These are phyloP conservation scores for Tolypocladium nubicola DNA, from an alignment of 2,329 filamentous ascomycete species.

Conservation along the genomic window DNA sequence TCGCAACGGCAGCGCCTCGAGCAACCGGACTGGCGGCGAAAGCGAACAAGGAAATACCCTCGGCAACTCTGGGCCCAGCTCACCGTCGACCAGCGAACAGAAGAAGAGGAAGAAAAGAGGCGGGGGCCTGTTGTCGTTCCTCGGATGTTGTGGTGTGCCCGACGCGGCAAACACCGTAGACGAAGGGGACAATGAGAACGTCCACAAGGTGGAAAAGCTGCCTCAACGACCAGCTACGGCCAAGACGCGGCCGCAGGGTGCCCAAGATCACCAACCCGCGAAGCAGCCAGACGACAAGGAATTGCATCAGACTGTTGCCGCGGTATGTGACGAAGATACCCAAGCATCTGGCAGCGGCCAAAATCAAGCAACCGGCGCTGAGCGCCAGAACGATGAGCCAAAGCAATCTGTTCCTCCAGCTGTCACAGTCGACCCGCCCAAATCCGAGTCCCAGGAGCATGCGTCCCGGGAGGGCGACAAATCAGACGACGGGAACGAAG, in stretches of 20 bases:
- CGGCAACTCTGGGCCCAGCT: constrained; percentile 39
- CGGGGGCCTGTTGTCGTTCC: constrained; percentile 45
- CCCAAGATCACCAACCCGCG: constrained; percentile 35
- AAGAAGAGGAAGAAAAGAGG: constrained; percentile 47
- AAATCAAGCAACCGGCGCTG: constrained; percentile 31
- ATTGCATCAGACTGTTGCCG: constrained; percentile 19
- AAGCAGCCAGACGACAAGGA: constrained; percentile 40
- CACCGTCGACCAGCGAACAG: constrained; percentile 35
- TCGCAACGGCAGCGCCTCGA: constrained; percentile 58
- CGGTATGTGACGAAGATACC: constrained; percentile 30
- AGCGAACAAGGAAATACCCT: constrained; percentile 40
- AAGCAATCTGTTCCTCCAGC: constrained; percentile 31
- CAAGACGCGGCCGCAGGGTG: constrained; percentile 41
- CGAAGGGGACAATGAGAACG: constrained; percentile 38
- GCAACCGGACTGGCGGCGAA: constrained; percentile 47
- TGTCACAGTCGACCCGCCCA: constrained; percentile 33
- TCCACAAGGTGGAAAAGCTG: constrained; percentile 49
- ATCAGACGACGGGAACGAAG: constrained; percentile 40
- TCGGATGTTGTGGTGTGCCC: constrained; percentile 57
- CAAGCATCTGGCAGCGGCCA: constrained; percentile 33
- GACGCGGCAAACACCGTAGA: constrained; percentile 46
- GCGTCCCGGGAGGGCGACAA: constrained; percentile 19
- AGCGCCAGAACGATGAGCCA: constrained; percentile 33
- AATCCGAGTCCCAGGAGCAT: constrained; percentile 11
- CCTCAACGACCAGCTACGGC: constrained; percentile 43